Percentiles rank a stretch among this genome's conserved stretches.
Conservation (phyloP, 2,329 filamentous ascomycete species). For the Leptosphaerulina australis region DNA sequence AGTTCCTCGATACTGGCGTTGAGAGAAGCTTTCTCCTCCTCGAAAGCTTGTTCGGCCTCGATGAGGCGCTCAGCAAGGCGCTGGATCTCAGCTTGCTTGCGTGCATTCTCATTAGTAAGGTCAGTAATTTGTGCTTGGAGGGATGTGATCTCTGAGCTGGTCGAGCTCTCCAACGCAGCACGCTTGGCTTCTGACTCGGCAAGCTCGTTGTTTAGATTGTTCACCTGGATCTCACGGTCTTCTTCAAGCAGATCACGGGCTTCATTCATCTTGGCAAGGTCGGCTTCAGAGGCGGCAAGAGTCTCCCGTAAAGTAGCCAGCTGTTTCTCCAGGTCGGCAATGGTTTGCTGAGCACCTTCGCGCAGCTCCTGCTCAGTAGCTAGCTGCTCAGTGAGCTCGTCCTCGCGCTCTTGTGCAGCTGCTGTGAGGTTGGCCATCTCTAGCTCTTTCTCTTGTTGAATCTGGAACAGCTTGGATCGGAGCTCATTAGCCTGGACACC, state of each 20-base stretch:
- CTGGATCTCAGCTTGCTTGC: constrained; percentile 48
- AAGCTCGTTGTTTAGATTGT: constrained; percentile 45
- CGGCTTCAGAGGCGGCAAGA: constrained; percentile 35
- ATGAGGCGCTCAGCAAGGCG: constrained; percentile 38
- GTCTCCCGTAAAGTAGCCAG: constrained; percentile 45
- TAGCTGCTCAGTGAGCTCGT: constrained; percentile 48
- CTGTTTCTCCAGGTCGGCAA: constrained; percentile 40
- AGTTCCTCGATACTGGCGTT: constrained; percentile 32
- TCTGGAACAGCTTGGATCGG: constrained; percentile 55
- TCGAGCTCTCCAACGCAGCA: constrained; percentile 38
- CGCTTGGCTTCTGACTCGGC: constrained; percentile 41
- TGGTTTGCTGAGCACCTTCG: constrained; percentile 46
- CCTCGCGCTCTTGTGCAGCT: constrained; percentile 48
- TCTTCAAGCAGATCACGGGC: constrained; percentile 42
- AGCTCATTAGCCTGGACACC: constrained; percentile 57
- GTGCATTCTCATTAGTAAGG: constrained; percentile 49
- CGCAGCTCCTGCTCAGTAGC: constrained; percentile 48
- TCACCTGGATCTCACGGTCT: constrained; percentile 43
- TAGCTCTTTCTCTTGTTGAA: constrained; percentile 51
- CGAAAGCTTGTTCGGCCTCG: constrained; percentile 34
- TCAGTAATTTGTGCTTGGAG: constrained; percentile 49
- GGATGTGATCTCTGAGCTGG: constrained; percentile 39
- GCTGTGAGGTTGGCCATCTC: constrained; percentile 49
- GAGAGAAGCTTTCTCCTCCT: constrained; percentile 35
- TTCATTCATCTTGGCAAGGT: constrained; percentile 32